A percentile compares a stretch with the other conserved stretches of the same genome.
phyloP scores from a whole-genome alignment of 2,329 filamentous ascomycete genomes.

The Cercospora zeae-maydis region DNA sequence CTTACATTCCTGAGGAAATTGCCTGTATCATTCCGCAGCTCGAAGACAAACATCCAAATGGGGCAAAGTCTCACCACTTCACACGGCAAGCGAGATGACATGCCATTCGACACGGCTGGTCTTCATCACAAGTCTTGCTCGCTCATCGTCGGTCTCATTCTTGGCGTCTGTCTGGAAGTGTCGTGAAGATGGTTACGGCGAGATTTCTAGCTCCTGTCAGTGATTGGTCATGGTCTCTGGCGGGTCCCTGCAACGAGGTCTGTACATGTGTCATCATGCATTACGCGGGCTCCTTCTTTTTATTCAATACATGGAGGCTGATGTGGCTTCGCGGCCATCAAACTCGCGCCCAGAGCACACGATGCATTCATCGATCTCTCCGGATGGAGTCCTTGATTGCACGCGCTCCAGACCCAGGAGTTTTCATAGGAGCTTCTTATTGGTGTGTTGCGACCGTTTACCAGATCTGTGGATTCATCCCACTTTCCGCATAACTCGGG shows the following conservation, averaged over 20 bases:
- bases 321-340: not conserved
- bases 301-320: too few species aligned
- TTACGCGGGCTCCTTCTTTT: not conserved
- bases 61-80: not conserved
- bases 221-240: not conserved
- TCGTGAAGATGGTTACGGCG: not conserved
- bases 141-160: not conserved
- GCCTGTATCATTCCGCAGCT: conserved; percentile 15
- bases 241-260: not conserved
- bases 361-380: not conserved
- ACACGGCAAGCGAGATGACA: conserved; percentile 15
- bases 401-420: not conserved
- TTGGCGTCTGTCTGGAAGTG: not conserved
- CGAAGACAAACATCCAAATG: conserved; percentile 14
- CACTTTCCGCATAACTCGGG: not conserved
- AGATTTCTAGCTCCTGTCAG: not conserved
- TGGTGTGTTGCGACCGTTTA: not conserved
- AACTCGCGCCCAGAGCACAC: not conserved
- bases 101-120: not conserved
- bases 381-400: not conserved
- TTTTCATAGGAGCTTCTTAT: not conserved
- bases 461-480: not conserved
- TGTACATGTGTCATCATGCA: too few species aligned
- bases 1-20: conserved; percentile 22
- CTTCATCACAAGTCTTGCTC: not conserved